Evolutionary conservation across 805 yeast species (phyloP).

Genomic region (Candida peoriensis): DNA sequence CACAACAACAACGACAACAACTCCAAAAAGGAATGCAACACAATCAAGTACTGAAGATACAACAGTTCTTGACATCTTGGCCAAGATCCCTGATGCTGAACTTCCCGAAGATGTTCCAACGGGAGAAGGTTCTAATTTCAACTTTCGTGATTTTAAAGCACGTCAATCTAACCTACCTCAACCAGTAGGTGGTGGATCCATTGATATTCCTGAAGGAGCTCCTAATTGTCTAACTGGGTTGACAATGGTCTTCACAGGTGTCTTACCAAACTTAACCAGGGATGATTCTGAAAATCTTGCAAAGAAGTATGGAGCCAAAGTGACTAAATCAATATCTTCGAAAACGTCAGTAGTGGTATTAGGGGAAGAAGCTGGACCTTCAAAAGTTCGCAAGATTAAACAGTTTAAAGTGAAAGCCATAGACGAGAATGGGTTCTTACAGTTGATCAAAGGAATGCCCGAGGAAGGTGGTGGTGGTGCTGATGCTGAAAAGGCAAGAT

Average conservation of each 20-base stretch:
- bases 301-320: constrained; percentile 85
- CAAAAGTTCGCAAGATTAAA: constrained; percentile 80
- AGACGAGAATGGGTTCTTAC: constrained; percentile 79
- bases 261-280: constrained; percentile 73
- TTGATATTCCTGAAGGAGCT: constrained; percentile 71
- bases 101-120: constrained; percentile 46
- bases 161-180: constrained; percentile 30
- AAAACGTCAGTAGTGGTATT: constrained; percentile 85
- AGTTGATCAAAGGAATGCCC: constrained; percentile 75
- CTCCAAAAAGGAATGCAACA: constrained; percentile 1
- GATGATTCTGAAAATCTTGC: constrained; percentile 72
- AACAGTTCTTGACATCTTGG: constrained; percentile 52
- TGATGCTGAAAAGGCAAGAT: constrained; percentile 66
- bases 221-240: constrained; percentile 85
- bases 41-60: constrained; percentile 20
- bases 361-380: constrained; percentile 96
- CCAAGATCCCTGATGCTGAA: constrained; percentile 69
- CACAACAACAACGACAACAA: constrained; percentile 1
- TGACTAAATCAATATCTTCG: constrained; percentile 78
- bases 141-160: constrained; percentile 54
- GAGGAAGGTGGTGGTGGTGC: constrained; percentile 87
- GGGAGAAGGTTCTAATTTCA: constrained; percentile 37
- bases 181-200: constrained; percentile 30
- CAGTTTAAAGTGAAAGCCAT: constrained; percentile 73
- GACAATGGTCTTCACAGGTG: constrained; percentile 91